phyloP scores from a whole-genome alignment of 2,329 filamentous ascomycete genomes.

The Hypoxylon sp. region DNA sequence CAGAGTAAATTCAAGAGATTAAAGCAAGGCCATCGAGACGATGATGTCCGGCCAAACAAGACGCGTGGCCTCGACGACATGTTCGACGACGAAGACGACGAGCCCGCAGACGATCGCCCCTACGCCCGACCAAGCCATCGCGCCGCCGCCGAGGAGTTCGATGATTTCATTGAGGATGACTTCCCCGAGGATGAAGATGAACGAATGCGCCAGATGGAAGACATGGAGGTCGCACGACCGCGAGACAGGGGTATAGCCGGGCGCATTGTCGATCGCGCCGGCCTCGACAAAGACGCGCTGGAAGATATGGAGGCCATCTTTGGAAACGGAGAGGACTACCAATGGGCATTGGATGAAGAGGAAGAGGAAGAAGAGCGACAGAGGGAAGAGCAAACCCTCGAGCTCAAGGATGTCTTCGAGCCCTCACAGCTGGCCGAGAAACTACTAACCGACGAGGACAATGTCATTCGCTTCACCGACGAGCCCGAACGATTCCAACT shows the following conservation, averaged over 20 bases:
- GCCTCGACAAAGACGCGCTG: slow-evolving; percentile 89
- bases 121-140: slow-evolving; percentile 67
- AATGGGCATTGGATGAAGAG: slow-evolving; percentile 91
- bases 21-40: slow-evolving; percentile 87
- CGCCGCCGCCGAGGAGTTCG: slow-evolving; percentile 80
- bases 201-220: slow-evolving; percentile 79
- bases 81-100: slow-evolving; percentile 94
- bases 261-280: slow-evolving; percentile 80
- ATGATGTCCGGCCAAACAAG: slow-evolving; percentile 72
- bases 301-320: slow-evolving; percentile 98
- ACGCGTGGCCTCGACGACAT: slow-evolving; percentile 87
- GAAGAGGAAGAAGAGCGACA: slow-evolving; percentile 84
- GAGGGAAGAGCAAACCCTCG: slow-evolving; percentile 83
- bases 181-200: slow-evolving; percentile 89
- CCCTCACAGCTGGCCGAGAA: slow-evolving; percentile 94
- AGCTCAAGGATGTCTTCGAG: slow-evolving; percentile 98
- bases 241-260: slow-evolving; percentile 76
- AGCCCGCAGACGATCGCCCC: slow-evolving; percentile 66
- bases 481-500: slow-evolving; percentile 95
- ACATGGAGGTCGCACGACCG: slow-evolving; percentile 88
- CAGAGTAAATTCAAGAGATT: slow-evolving; percentile 95
- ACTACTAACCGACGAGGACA: slow-evolving; percentile 95
- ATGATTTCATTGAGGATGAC: slow-evolving; percentile 97
- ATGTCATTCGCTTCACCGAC: slow-evolving; percentile 87
- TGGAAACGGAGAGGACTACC: slow-evolving; percentile 93